Evolutionary conservation across 139 green algal species (phyloP).

Genomic region (Gonium pectorale): DNA sequence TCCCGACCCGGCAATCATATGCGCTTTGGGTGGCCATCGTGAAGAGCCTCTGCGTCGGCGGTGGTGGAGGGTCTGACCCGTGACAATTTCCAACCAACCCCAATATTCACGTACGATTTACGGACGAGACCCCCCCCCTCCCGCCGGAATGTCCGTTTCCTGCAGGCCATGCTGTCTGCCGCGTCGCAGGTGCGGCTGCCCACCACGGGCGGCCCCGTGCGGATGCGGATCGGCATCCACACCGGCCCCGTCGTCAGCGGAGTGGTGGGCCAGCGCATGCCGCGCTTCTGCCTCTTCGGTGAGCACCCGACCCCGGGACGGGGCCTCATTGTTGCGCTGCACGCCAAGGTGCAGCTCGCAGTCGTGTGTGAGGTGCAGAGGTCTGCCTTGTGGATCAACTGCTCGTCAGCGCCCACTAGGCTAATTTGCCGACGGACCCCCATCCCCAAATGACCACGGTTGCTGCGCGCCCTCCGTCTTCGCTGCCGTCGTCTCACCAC

Average conservation of each 20-base stretch:
- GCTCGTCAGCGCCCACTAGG: neutral
- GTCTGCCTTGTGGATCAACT: neutral
- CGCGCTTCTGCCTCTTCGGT: slow-evolving; percentile 7
- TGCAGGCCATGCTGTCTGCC: neutral
- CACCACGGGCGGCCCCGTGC: neutral
- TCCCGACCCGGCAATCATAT: too few species aligned
- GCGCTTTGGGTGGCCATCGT: neutral
- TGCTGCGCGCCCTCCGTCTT: neutral
- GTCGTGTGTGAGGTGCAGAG: neutral
- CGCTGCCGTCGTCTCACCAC: neutral
- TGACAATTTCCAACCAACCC: too few species aligned
- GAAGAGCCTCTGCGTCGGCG: neutral
- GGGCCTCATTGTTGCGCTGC: neutral
- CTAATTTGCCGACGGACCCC: neutral
- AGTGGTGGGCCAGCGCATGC: neutral
- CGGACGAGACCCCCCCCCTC: neutral
- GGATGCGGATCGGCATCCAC: slow-evolving; percentile 9
- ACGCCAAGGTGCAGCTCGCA: neutral
- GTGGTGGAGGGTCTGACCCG: neutral
- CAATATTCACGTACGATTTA: neutral
- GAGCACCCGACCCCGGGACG: neutral
- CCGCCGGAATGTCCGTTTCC: neutral
- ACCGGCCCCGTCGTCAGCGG: neutral
- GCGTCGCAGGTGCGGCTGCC: neutral
- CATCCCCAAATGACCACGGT: neutral